These are phyloP conservation scores for Penicillium chermesinum DNA, from an alignment of 495 filamentous ascomycete genomes.

Conservation along the genomic window DNA sequence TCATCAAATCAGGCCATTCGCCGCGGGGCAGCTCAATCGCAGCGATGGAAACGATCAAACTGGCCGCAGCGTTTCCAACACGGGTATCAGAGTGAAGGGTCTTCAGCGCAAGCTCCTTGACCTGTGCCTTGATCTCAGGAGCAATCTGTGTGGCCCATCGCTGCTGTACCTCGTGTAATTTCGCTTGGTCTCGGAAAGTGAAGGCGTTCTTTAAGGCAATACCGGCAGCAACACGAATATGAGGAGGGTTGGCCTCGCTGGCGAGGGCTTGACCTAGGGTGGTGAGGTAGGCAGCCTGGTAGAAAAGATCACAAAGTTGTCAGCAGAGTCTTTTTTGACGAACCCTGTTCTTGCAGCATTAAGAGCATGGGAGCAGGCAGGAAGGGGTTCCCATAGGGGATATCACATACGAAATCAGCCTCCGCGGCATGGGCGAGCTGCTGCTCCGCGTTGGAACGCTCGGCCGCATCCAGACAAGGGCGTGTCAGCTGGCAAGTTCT, in stretches of 20 bases:
- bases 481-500: slow-evolving; percentile 27
- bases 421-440: slow-evolving; percentile 90
- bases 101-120: slow-evolving; percentile 83
- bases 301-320: slow-evolving; percentile 12
- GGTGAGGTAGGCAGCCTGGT: slow-evolving; percentile 78
- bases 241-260: slow-evolving; percentile 75
- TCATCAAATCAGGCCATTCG: slow-evolving; percentile 96
- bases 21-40: slow-evolving; percentile 88
- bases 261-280: slow-evolving; percentile 89
- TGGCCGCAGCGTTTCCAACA: slow-evolving; percentile 83
- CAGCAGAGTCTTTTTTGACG: background rate
- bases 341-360: background rate
- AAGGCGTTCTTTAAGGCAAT: slow-evolving; percentile 97
- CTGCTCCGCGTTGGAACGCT: slow-evolving; percentile 85
- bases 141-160: slow-evolving; percentile 85
- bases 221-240: slow-evolving; percentile 88
- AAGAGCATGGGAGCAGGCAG: background rate
- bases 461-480: slow-evolving; percentile 65
- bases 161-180: slow-evolving; percentile 78
- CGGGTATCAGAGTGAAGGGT: slow-evolving; percentile 75
- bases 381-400: slow-evolving; percentile 9
- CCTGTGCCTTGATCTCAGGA: slow-evolving; percentile 69
- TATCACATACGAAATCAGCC: slow-evolving; percentile 81
- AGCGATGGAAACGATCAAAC: slow-evolving; percentile 92
- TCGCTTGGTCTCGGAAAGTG: slow-evolving; percentile 79